Conservation (phyloP, 2,329 filamentous ascomycete genomes). For the Exophiala bonariae region DNA sequence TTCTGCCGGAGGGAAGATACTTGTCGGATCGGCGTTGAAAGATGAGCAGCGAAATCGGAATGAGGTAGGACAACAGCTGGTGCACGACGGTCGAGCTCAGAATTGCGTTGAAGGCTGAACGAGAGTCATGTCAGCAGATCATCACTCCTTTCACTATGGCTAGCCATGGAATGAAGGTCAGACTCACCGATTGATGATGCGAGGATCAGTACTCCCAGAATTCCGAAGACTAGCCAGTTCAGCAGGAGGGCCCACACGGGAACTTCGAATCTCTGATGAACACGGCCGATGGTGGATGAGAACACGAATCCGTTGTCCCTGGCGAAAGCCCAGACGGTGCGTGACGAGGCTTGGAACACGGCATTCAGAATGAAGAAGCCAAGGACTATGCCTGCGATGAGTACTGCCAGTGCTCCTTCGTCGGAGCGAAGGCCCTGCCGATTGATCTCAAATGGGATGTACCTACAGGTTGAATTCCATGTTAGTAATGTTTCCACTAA, state of each 20-base stretch:
- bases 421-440: slow-evolving; percentile 17
- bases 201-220: slow-evolving; percentile 19
- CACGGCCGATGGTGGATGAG: slow-evolving; percentile 11
- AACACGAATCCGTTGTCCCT: slow-evolving; percentile 26
- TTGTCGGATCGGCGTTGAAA: slow-evolving; percentile 27
- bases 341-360: slow-evolving; percentile 16
- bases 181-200: slow-evolving; percentile 2
- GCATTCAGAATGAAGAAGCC: slow-evolving; percentile 6
- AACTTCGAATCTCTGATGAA: slow-evolving; percentile 21
- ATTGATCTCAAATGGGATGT: slow-evolving; percentile 20
- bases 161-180: neutral
- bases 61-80: slow-evolving; percentile 27
- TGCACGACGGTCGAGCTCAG: slow-evolving; percentile 28
- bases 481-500: too few species aligned
- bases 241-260: slow-evolving; percentile 26
- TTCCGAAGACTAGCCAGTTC: slow-evolving; percentile 18
- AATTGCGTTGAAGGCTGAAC: slow-evolving; percentile 30
- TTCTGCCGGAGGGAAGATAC: slow-evolving; percentile 22
- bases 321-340: slow-evolving; percentile 32
- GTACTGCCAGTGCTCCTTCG: slow-evolving; percentile 17
- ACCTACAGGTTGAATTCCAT: slow-evolving; percentile 1
- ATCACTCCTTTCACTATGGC: slow-evolving; percentile 4
- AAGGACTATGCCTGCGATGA: slow-evolving; percentile 2
- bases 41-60: slow-evolving; percentile 32
- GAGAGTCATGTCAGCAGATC: neutral